phyloP scores from a whole-genome alignment of 495 filamentous ascomycete genomes.

The Daldinia concentrica region DNA sequence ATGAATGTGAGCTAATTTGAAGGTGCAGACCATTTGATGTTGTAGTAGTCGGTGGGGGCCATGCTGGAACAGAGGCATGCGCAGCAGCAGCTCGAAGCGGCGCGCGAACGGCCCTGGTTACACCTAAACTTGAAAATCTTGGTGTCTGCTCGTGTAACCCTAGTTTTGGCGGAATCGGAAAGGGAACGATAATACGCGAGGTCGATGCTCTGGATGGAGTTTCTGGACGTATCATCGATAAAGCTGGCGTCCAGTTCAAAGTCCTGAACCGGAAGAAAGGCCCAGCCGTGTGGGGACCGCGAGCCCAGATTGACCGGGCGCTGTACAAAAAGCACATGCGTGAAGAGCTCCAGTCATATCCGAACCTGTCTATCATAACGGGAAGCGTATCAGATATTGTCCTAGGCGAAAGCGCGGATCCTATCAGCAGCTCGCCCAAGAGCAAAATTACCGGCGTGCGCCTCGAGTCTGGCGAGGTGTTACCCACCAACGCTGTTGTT shows the following conservation, averaged over 20 bases:
- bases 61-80: conserved; percentile 93
- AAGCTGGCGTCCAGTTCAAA: conserved; percentile 90
- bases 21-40: conserved; percentile 81
- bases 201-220: conserved; percentile 96
- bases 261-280: conserved; percentile 89
- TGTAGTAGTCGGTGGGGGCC: conserved; percentile 92
- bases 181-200: conserved; percentile 95
- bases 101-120: conserved; percentile 88
- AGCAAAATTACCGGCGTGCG: conserved; percentile 85
- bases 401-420: conserved; percentile 62
- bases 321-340: conserved; percentile 93
- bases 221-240: conserved; percentile 88
- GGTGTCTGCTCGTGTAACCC: conserved; percentile 98
- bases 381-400: conserved; percentile 95
- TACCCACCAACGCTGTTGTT: conserved; percentile 81
- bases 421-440: conserved; percentile 58
- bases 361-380: conserved; percentile 79
- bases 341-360: conserved; percentile 80
- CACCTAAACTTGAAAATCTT: conserved; percentile 85
- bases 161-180: conserved; percentile 97
- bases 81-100: conserved; percentile 92
- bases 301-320: conserved; percentile 93
- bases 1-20: conserved; percentile 13
- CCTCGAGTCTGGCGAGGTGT: conserved; percentile 87
- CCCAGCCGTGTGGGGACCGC: conserved; percentile 94